Conservation (phyloP, 176 grass and related monocot species). For the Triticum aestivum region IWGSC_CS_RefSeq_v2.1 NC_057814.1:95579737-95580236, state of each 20-base stretch:
- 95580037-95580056: background rate
- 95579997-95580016: background rate
- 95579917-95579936: background rate
- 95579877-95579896: background rate
- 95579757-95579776: slow-evolving; percentile 71
- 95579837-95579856: background rate
- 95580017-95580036: background rate
- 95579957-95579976: background rate
- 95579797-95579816: slow-evolving; percentile 76
- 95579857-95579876: background rate
- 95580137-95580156: background rate
- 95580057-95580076: background rate
- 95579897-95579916: background rate
- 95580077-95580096: background rate
- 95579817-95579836: slow-evolving; percentile 24
- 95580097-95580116: background rate
- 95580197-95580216: background rate
- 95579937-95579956: background rate
- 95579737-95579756: slow-evolving; percentile 86
- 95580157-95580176: background rate
- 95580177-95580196: background rate
- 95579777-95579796: slow-evolving; percentile 67
- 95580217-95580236: background rate
- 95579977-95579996: background rate
- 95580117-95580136: background rate